Conservation (phyloP, 2,329 filamentous ascomycete genomes). For the Acephala macrosclerotiorum region DNA sequence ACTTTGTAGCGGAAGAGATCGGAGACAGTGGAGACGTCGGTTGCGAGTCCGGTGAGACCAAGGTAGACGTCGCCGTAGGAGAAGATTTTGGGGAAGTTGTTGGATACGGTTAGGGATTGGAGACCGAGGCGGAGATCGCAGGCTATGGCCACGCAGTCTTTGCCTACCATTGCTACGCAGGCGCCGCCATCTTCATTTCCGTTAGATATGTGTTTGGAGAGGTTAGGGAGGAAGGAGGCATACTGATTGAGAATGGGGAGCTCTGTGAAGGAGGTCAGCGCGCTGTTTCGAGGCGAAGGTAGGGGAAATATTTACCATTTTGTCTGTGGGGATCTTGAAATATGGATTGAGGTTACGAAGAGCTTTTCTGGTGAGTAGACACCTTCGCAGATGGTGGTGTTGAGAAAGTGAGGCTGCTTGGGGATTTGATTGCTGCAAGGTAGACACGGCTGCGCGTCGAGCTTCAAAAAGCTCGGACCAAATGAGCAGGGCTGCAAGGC, state of each 20-base stretch:
- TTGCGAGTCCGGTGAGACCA: constrained; percentile 93
- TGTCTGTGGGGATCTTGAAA: constrained; percentile 16
- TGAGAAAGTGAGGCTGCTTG: constrained; percentile 30
- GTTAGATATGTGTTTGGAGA: constrained; percentile 18
- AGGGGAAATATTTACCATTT: constrained; percentile 39
- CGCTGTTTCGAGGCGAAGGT: constrained; percentile 20
- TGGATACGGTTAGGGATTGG: constrained; percentile 95
- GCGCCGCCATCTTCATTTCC: constrained; percentile 76
- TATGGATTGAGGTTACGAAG: neutral
- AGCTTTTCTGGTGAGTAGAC: constrained; percentile 21
- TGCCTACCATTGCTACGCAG: constrained; percentile 98
- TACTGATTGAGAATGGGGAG: constrained; percentile 96
- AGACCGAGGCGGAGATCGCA: constrained; percentile 98
- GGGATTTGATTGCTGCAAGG: constrained; percentile 34
- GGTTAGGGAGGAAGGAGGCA: constrained; percentile 43
- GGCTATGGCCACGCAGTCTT: constrained; percentile 99
- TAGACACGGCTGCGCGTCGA: constrained; percentile 45
- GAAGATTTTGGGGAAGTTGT: constrained; percentile 99
- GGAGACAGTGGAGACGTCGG: constrained; percentile 91
- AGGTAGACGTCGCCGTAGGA: constrained; percentile 95
- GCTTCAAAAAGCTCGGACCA: constrained; percentile 43
- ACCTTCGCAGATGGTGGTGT: constrained; percentile 31
- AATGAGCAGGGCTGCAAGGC: constrained; percentile 31
- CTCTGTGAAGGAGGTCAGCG: constrained; percentile 61
- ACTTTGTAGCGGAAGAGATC: constrained; percentile 99